Conservation (phyloP, 768 basidiomycete genomes). For the Termitomyces sp. region DNA sequence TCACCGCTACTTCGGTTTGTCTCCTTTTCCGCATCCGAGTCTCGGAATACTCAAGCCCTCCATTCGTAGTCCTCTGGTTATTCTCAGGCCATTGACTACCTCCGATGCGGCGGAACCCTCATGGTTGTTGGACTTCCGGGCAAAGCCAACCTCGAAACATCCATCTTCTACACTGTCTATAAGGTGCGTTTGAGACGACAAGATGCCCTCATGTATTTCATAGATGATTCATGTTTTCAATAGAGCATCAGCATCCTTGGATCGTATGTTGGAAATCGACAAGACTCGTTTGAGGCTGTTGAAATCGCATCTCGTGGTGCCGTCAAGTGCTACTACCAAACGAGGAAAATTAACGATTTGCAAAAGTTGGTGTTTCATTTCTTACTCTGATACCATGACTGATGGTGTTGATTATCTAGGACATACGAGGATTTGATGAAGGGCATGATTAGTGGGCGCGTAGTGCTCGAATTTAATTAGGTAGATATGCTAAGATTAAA, state of each 20-base stretch:
- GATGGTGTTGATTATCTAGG: slow-evolving; percentile 12
- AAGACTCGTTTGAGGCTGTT: slow-evolving; percentile 79
- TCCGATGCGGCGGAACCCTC: slow-evolving; percentile 65
- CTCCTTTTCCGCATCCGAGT: background rate
- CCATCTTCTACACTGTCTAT: slow-evolving; percentile 69
- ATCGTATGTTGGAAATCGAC: slow-evolving; percentile 64
- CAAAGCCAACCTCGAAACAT: slow-evolving; percentile 49
- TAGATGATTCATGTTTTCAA: slow-evolving; percentile 19
- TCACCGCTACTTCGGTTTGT: slow-evolving; percentile 49
- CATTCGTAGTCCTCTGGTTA: slow-evolving; percentile 30
- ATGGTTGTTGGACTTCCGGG: slow-evolving; percentile 80
- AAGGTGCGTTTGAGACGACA: slow-evolving; percentile 32
- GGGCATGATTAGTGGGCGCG: slow-evolving; percentile 45
- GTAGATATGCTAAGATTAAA: background rate
- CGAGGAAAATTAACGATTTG: slow-evolving; percentile 46
- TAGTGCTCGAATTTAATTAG: slow-evolving; percentile 34
- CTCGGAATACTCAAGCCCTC: background rate
- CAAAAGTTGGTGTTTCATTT: slow-evolving; percentile 34
- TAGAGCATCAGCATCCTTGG: slow-evolving; percentile 51
- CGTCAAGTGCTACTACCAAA: slow-evolving; percentile 54
- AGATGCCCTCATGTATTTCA: slow-evolving; percentile 5
- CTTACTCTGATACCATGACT: background rate
- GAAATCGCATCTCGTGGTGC: slow-evolving; percentile 67
- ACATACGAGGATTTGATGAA: slow-evolving; percentile 34
- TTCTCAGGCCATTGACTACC: slow-evolving; percentile 64